Evolutionary conservation across 176 grass and related monocot species (phyloP), one percentile per base, ranked within the genome.

Genomic region (Poa annua): DNA sequence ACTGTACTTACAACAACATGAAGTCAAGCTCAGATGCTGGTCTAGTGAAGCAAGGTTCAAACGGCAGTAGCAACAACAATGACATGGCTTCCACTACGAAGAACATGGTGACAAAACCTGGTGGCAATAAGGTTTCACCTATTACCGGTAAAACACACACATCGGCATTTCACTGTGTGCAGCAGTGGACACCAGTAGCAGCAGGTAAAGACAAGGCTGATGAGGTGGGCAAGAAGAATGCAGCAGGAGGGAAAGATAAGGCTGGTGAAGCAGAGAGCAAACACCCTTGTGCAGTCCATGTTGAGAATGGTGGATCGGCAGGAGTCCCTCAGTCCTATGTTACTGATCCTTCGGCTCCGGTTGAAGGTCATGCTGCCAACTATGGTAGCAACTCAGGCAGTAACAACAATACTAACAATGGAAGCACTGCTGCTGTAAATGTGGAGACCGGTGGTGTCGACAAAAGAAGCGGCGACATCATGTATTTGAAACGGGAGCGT

Each of bases 61-160:
- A 98, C n/a, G 90, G 80, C 24, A 91, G 90, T 74, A 91, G 92
- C 82, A 86, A 98, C 25, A 91, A 91, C 78, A 93, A 98, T 47
- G 95, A 91, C 82, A 93, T 88, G 90, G 95, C 90, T 35, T 94
- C 95, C 81, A 98, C 90, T 64, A 90, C 88, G 14, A 94, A 91
- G 92, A 93, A 88, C 20, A 81, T 81, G n/a, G 80, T 84, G 78
- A 86, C 90, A 32, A 92, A 92, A 26, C 82, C 84, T 17, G 20
- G 34, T 36, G 12, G 76, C 44, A 77, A 62, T 1, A 93, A 89
- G 54, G 83, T 86, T 20, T 88, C 87, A 7, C 83, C 88, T 62
- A 44, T 88, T 33, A 94, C 92, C 47, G 76, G 22, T 63, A 94
- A 71, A 35, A 81, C 80, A 17, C 86, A 86, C 78, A 89, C 88